Evolutionary conservation across 2,329 filamentous ascomycete genomes (phyloP).

Genomic region (Penicillium sp.): DNA sequence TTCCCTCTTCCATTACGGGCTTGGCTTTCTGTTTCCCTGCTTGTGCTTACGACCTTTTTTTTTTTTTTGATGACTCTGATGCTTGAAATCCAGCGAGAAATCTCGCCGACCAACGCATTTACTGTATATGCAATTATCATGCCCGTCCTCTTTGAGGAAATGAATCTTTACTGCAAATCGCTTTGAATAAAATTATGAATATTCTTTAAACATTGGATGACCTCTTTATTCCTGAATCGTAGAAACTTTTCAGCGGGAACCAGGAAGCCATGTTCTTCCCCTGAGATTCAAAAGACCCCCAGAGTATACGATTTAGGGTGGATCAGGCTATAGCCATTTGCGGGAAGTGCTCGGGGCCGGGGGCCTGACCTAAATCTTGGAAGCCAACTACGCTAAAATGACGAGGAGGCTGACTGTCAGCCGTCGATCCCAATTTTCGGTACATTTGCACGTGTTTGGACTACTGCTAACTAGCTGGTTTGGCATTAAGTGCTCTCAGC

Average conservation of each 20-base stretch:
- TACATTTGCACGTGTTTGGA: background rate
- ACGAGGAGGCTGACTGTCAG: background rate
- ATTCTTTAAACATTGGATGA: background rate
- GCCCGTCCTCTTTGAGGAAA: background rate
- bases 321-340: background rate
- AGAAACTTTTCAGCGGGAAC: background rate
- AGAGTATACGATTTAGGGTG: background rate
- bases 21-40: slow-evolving; percentile 1
- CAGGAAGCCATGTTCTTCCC: background rate
- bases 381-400: background rate
- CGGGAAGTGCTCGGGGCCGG: background rate
- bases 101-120: background rate
- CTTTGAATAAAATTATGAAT: background rate
- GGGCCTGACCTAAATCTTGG: background rate
- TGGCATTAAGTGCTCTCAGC: too few relatives aligned
- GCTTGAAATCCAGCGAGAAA: background rate
- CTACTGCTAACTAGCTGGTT: background rate
- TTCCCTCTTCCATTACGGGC: slow-evolving; percentile 3
- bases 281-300: background rate
- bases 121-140: background rate
- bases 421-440: background rate
- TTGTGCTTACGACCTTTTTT: background rate
- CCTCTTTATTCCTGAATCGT: background rate
- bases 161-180: background rate
- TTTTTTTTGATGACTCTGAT: background rate